These are phyloP conservation scores for Aciculoconidium aculeatum DNA, from an alignment of 805 yeast genomes.

Conservation along the genomic window DNA sequence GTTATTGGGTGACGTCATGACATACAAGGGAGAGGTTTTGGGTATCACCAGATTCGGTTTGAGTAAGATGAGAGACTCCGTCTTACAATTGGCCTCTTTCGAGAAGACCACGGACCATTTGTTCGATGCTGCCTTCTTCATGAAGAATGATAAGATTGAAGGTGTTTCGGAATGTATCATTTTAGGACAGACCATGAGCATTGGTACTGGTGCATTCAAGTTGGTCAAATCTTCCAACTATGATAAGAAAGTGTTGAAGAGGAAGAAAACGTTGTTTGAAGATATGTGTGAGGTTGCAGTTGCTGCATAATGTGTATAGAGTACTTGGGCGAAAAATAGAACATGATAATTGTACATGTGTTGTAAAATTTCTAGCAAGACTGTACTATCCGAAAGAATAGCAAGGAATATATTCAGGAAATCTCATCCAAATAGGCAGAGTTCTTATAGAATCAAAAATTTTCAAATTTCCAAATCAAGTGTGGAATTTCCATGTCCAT, in stretches of 20 bases:
- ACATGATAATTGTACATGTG: too few species aligned
- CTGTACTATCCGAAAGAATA: too few species aligned
- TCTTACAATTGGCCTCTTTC: constrained; percentile 91
- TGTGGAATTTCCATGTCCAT: too few species aligned
- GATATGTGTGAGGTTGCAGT: constrained; percentile 34
- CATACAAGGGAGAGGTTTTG: constrained; percentile 95
- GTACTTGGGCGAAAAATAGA: too few species aligned
- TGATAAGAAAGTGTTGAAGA: constrained; percentile 35
- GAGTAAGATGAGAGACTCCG: constrained; percentile 98
- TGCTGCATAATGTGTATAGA: constrained; percentile 10
- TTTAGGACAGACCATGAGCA: constrained; percentile 93
- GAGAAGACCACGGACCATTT: constrained; percentile 98
- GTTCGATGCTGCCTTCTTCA: constrained; percentile 96
- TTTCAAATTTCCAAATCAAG: too few species aligned
- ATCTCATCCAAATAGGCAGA: too few species aligned
- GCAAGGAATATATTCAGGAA: too few species aligned
- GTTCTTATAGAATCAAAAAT: too few species aligned
- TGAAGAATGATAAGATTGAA: constrained; percentile 92
- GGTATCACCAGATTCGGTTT: constrained; percentile 98
- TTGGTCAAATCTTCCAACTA: constrained; percentile 57
- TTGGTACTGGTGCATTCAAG: constrained; percentile 96
- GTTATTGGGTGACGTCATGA: constrained; percentile 96
- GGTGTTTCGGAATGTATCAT: constrained; percentile 98
- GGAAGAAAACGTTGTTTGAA: constrained; percentile 45
- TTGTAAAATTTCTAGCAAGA: too few species aligned